Percentiles rank a stretch among this genome's conserved stretches.
phyloP scores from a whole-genome alignment of 108 stramenopile genomes.

The Fragilaria crotonensis region DNA sequence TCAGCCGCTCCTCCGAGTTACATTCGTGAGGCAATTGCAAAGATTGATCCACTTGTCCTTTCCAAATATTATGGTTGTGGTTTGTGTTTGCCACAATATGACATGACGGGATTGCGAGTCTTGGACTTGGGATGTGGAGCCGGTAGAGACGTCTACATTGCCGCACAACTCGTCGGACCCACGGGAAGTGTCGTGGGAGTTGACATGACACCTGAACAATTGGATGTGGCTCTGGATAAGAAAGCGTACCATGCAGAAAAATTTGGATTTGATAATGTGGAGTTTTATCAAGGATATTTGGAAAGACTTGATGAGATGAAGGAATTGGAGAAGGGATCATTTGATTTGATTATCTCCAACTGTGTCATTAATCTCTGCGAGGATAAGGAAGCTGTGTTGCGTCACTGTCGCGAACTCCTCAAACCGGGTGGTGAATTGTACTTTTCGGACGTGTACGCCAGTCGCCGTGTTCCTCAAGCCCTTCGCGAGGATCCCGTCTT shows the following conservation, averaged over 20 bases:
- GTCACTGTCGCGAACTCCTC: conserved; percentile 72
- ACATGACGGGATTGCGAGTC: conserved; percentile 72
- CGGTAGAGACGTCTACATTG: conserved; percentile 93
- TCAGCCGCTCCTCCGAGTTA: conserved; percentile 62
- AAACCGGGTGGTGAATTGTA: conserved; percentile 94
- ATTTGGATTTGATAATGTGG: conserved; percentile 86
- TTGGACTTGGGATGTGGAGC: conserved; percentile 93
- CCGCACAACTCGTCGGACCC: conserved; percentile 84
- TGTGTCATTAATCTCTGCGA: conserved; percentile 95
- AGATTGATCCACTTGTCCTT: conserved; percentile 78
- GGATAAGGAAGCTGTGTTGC: conserved; percentile 92
- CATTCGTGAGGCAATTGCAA: conserved; percentile 65
- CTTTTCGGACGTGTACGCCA: conserved; percentile 95
- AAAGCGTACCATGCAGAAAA: conserved; percentile 77
- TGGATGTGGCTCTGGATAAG: conserved; percentile 78
- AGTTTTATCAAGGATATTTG: conserved; percentile 87
- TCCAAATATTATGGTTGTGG: conserved; percentile 96
- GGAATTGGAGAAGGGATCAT: conserved; percentile 54
- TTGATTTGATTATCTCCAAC: conserved; percentile 95
- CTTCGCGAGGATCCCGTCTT: conserved; percentile 72
- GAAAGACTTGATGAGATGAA: conserved; percentile 76
- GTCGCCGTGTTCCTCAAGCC: conserved; percentile 79
- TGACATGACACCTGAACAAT: conserved; percentile 97
- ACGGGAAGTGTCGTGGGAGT: conserved; percentile 89
- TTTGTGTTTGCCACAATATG: conserved; percentile 81